Evolutionary conservation across 306 rosid genomes (phyloP).

Genomic region (Begonia peltatifolia): DNA sequence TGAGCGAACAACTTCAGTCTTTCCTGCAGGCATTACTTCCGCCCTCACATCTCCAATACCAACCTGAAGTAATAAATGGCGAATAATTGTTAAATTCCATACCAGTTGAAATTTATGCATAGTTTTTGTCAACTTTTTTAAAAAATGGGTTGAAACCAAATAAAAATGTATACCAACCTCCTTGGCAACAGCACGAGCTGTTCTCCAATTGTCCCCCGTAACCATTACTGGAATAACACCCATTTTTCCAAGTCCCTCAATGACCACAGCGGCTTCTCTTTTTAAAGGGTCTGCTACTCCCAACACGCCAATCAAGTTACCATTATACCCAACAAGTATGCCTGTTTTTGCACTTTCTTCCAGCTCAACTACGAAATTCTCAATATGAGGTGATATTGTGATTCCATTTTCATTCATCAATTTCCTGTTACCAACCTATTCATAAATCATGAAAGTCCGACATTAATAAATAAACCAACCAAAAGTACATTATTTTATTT

Average conservation of each 20-base stretch:
- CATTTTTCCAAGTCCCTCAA: slow-evolving; percentile 71
- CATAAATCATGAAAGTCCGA: too few species aligned
- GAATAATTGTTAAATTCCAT: too few species aligned
- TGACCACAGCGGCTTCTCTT: slow-evolving; percentile 46
- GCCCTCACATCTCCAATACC: slow-evolving; percentile 64
- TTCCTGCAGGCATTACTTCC: slow-evolving; percentile 61
- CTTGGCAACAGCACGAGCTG: slow-evolving; percentile 67
- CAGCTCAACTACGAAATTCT: slow-evolving; percentile 41
- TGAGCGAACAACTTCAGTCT: slow-evolving; percentile 47
- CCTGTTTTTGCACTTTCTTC: slow-evolving; percentile 79
- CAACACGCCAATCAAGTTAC: slow-evolving; percentile 44
- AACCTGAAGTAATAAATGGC: too few species aligned
- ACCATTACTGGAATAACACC: slow-evolving; percentile 54
- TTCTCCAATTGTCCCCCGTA: slow-evolving; percentile 89
- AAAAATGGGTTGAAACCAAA: too few species aligned
- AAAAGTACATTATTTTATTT: too few species aligned
- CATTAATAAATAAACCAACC: too few species aligned
- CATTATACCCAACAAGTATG: slow-evolving; percentile 40
- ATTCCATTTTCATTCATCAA: slow-evolving; percentile 38
- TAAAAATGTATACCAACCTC: slow-evolving; percentile 19
- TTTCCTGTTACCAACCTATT: slow-evolving; percentile 44
- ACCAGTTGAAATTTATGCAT: too few species aligned
- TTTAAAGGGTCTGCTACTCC: slow-evolving; percentile 82
- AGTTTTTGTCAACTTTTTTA: too few species aligned
- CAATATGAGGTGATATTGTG: slow-evolving; percentile 34